Conservation (phyloP, 2,329 filamentous ascomycete genomes). For the Cladosporium austrohemisphaericum region DNA sequence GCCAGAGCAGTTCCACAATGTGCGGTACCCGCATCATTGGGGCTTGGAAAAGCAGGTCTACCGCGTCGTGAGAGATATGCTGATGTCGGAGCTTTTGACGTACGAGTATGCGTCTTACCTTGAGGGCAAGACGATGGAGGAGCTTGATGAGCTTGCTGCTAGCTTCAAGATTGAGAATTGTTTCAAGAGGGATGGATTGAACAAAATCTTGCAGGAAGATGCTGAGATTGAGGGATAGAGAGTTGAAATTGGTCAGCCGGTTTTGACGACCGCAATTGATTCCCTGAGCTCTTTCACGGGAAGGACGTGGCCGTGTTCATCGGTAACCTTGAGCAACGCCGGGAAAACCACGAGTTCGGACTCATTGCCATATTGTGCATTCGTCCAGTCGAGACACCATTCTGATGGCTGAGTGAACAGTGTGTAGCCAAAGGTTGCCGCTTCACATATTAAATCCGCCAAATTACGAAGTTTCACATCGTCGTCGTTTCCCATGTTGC, state of each 20-base stretch:
- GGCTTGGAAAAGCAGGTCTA: constrained; percentile 18
- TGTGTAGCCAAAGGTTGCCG: not conserved
- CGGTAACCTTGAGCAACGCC: not conserved
- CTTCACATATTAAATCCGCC: not conserved
- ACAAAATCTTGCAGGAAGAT: constrained; percentile 42
- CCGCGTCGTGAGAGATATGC: constrained; percentile 17
- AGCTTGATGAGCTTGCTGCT: constrained; percentile 52
- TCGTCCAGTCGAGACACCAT: not conserved
- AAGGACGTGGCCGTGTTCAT: not conserved
- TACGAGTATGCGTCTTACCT: constrained; percentile 55
- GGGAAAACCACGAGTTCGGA: not conserved
- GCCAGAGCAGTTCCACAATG: constrained; percentile 39
- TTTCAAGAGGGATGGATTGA: constrained; percentile 48
- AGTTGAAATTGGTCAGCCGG: too few species aligned
- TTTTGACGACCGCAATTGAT: not conserved
- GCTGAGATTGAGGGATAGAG: not conserved
- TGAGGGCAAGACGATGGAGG: constrained; percentile 46
- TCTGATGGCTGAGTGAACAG: not conserved
- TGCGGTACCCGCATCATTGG: constrained; percentile 18
- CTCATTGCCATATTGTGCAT: not conserved
- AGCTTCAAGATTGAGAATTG: constrained; percentile 55
- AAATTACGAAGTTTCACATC: not conserved
- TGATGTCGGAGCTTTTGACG: constrained; percentile 34
- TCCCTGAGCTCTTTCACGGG: not conserved
- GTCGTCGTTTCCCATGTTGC: not conserved